A percentile compares a stretch with the other conserved stretches of the same genome.
phyloP scores from a whole-genome alignment of 805 yeast genomes.

The Candida nonsorbophila region DNA sequence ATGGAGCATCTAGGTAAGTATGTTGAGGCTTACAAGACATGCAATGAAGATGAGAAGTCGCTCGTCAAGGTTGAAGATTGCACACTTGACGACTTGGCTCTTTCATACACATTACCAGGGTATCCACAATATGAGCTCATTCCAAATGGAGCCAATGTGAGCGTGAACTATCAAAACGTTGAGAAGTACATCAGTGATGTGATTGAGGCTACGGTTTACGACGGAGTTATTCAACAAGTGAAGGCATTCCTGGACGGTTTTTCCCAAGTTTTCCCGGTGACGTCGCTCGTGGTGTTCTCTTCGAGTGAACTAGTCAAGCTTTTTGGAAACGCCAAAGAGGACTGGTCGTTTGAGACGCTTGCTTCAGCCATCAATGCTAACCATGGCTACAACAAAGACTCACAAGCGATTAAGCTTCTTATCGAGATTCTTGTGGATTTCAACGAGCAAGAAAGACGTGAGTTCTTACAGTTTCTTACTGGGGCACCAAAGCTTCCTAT shows the following conservation, averaged over 20 bases:
- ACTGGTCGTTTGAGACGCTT: conserved; percentile 72
- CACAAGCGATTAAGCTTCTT: conserved; percentile 55
- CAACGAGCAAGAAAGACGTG: conserved; percentile 50
- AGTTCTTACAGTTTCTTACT: conserved; percentile 80
- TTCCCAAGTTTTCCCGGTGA: conserved; percentile 73
- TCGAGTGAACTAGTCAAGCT: conserved; percentile 67
- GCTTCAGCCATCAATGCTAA: conserved; percentile 67
- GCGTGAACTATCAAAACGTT: conserved; percentile 50
- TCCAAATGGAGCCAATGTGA: conserved; percentile 47
- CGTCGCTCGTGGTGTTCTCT: conserved; percentile 64
- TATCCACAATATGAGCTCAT: conserved; percentile 53
- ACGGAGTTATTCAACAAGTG: conserved; percentile 63
- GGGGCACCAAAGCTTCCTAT: conserved; percentile 91
- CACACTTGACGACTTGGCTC: conserved; percentile 48
- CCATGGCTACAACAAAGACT: conserved; percentile 80
- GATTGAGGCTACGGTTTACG: conserved; percentile 51
- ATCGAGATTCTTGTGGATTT: conserved; percentile 60
- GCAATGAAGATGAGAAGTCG: conserved; percentile 11
- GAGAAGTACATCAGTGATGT: conserved; percentile 53
- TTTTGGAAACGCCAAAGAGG: conserved; percentile 79
- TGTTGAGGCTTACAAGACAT: conserved; percentile 18
- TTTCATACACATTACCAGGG: conserved; percentile 78
- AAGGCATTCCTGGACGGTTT: conserved; percentile 74
- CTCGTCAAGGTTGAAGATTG: conserved; percentile 25
- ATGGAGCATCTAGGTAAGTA: conserved; percentile 45